phyloP scores from a whole-genome alignment of 768 basidiomycete genomes.

The Mycena epipterygia region DNA sequence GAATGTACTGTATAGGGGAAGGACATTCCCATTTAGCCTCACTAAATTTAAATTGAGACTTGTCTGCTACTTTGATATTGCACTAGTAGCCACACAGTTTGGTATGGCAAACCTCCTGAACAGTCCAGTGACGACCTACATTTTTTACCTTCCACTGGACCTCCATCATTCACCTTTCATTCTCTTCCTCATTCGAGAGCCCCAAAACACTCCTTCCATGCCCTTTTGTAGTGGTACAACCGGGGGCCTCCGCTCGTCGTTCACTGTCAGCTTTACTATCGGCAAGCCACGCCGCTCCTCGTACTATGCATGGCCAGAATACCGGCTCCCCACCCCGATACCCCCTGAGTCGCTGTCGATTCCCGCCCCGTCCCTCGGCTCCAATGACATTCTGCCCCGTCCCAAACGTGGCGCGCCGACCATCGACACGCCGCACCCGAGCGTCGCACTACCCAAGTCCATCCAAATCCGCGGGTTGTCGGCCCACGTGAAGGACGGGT shows the following conservation, averaged over 20 bases:
- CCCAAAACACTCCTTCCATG: no score
- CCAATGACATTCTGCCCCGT: constrained; percentile 10
- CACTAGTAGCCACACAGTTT: no score
- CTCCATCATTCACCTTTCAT: no score
- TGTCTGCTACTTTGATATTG: no score
- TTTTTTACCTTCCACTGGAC: no score
- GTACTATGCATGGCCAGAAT: not conserved
- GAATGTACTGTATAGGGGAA: no score
- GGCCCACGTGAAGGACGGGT: not conserved
- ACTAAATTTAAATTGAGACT: no score
- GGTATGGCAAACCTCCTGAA: no score
- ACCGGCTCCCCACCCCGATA: not conserved
- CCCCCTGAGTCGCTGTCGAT: not conserved
- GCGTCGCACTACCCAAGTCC: not conserved
- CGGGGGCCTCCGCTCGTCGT: not conserved
- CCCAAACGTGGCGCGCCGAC: constrained; percentile 23
- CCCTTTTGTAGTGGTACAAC: no score
- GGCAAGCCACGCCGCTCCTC: not conserved
- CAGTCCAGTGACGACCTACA: no score
- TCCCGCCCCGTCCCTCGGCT: constrained; percentile 19
- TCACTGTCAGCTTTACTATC: not conserved
- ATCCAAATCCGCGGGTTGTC: not conserved
- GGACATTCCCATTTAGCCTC: no score
- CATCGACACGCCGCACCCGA: not conserved
- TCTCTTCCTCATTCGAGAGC: no score